Percentiles rank a stretch among this genome's conserved stretches.
phyloP scores from a whole-genome alignment of 2,329 filamentous ascomycete genomes.

The Diaporthe citrichinensis region DNA sequence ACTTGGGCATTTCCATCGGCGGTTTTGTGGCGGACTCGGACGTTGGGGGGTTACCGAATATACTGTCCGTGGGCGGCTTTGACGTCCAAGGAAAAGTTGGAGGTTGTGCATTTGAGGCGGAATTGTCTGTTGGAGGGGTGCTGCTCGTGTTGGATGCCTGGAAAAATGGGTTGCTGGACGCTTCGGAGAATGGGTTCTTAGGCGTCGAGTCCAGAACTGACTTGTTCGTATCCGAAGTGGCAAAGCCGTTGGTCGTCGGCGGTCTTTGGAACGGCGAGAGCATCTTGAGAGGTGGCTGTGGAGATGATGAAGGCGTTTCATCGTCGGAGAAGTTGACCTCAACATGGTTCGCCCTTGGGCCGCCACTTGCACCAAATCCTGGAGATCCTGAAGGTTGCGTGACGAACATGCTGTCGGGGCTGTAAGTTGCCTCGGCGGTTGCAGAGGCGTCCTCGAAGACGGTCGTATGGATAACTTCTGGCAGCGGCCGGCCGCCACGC shows the following conservation, averaged over 20 bases:
- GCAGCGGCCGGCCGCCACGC: conserved; percentile 64
- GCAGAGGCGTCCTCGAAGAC: conserved; percentile 58
- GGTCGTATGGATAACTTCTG: conserved; percentile 69
- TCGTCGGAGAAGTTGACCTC: conserved; percentile 37
- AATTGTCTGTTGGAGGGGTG: not conserved
- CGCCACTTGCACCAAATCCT: conserved; percentile 13
- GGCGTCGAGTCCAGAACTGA: conserved; percentile 7
- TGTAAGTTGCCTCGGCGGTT: conserved; percentile 35
- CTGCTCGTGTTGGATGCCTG: conserved; percentile 11
- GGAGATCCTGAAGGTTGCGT: conserved; percentile 38
- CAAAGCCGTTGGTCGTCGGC: conserved; percentile 16
- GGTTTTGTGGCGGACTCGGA: not conserved
- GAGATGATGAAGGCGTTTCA: conserved; percentile 36
- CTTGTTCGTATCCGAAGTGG: not conserved
- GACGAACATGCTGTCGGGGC: conserved; percentile 47
- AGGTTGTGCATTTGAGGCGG: conserved; percentile 3
- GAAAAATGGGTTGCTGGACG: not conserved
- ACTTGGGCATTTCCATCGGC: conserved; percentile 10
- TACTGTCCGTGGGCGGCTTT: not conserved
- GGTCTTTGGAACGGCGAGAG: conserved; percentile 29
- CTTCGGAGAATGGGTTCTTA: conserved; percentile 30
- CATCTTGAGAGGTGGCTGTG: conserved; percentile 22
- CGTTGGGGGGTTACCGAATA: not conserved
- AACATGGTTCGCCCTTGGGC: not conserved
- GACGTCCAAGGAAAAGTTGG: conserved; percentile 2